Evolutionary conservation across 2,329 filamentous ascomycete species (phyloP).

Genomic region (Diplodia corticola): DNA sequence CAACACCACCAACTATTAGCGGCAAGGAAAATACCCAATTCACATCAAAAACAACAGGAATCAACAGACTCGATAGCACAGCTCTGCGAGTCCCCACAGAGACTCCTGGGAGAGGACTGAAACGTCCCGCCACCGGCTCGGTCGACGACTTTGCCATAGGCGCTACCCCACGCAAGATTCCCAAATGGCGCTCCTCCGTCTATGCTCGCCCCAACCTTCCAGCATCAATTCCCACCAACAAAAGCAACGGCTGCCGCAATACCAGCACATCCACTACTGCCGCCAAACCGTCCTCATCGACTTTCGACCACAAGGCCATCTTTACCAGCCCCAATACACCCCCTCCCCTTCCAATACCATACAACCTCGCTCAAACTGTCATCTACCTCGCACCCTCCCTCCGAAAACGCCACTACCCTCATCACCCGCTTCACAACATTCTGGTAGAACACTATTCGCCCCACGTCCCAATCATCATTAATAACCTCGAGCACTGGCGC

Average conservation of each 20-base stretch:
- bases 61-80: neutral
- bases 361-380: neutral
- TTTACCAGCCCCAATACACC: slow-evolving; percentile 21
- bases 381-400: slow-evolving; percentile 4
- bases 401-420: neutral
- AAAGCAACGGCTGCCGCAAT: slow-evolving; percentile 24
- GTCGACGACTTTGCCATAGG: slow-evolving; percentile 16
- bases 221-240: neutral
- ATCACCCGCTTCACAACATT: neutral
- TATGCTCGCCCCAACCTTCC: slow-evolving; percentile 21
- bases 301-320: neutral
- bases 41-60: neutral
- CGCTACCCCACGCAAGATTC: slow-evolving; percentile 7
- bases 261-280: neutral
- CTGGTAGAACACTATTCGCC: neutral
- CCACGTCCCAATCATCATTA: neutral
- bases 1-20: neutral
- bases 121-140: neutral
- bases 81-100: neutral
- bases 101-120: neutral
- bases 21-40: neutral
- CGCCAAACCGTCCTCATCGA: slow-evolving; percentile 27
- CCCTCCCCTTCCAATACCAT: slow-evolving; percentile 17
- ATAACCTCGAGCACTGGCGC: neutral
- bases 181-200: slow-evolving; percentile 17